Evolutionary conservation across 176 grass and related monocot genomes (phyloP), one percentile per base, ranked within the genome.

Genomic region (Zizania latifolia): DNA sequence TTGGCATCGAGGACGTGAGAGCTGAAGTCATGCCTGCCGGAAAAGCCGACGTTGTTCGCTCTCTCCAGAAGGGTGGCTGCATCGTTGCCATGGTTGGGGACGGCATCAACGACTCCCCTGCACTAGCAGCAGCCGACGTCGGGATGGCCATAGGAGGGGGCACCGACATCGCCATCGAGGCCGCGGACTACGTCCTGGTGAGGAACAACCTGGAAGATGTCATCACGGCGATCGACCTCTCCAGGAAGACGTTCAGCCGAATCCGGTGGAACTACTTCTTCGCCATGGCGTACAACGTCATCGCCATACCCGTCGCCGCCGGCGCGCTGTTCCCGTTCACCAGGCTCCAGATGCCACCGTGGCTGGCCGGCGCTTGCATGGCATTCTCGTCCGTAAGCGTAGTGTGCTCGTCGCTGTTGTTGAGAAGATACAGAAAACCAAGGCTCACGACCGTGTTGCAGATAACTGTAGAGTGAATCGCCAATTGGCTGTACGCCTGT

Each of bases 181-280:
- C 93, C 1, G 93, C 90, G 4, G 93, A 97, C 77, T 97, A 97
- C 37, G 93, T 97, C 69, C 74, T 97, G 68, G 93, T 97, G 62
- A 80, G 90, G 76, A 97, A 89, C 68, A 97, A 87, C 87, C 87
- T 97, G 34, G 93, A 97, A 36, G 93, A 97, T 34, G 93, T 97
- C 28, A 97, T 97, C 68, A 97, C 90, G 0, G 93, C 93, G 4
- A 93, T 97, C 13, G 93, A 97, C 38, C 90, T 97, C 58, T 97
- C 93, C 31, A 79, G 90, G 88, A 97, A 97, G 80, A 97, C 93
- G 0, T 97, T 97, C 75, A 82, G 82, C 63, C 87, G 93, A n/a
- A 97, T 97, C 72, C 88, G 93, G 4, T 97, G 79, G 93, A 97
- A 97, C 74, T 97, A 97, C 80, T 93, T 97, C 85, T 97, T 97